These are phyloP conservation scores for Stentor roeselii DNA, from an alignment of 73 alveolate species.

Conservation along the genomic window DNA sequence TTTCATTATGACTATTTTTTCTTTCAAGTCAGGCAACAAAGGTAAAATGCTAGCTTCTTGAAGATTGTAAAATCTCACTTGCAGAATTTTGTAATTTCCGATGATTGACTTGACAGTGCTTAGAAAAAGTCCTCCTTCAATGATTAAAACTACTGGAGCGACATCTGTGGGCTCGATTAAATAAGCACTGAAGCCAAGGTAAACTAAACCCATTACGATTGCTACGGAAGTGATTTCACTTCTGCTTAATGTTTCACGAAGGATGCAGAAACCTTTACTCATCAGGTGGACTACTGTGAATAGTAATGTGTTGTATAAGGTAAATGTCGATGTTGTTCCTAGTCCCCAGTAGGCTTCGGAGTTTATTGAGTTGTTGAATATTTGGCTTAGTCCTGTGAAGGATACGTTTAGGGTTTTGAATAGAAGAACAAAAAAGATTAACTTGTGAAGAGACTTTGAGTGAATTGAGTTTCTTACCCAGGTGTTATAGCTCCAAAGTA, in stretches of 20 bases:
- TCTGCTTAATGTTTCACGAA: constrained; percentile 17
- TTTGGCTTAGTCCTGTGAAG: neutral
- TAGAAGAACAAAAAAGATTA: neutral
- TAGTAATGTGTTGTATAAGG: constrained; percentile 27
- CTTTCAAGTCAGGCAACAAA: neutral
- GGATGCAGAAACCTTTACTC: constrained; percentile 15
- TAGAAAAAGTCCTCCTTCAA: neutral
- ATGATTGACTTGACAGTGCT: too few species aligned
- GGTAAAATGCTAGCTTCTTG: neutral
- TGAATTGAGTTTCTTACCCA: neutral
- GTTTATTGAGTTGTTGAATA: neutral
- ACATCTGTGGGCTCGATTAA: neutral
- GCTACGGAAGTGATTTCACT: constrained; percentile 1
- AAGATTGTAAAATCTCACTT: neutral
- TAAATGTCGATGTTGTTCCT: constrained; percentile 5
- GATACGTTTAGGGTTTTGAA: neutral
- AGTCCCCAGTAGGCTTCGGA: neutral
- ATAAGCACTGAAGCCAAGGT: constrained; percentile 27
- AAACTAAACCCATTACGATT: constrained; percentile 21
- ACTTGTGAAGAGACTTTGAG: constrained; percentile 1
- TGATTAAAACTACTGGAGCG: neutral
- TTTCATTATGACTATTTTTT: neutral
- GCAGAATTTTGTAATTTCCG: neutral
- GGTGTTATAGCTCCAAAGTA: constrained; percentile 4
- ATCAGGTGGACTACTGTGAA: constrained; percentile 1